Conservation (phyloP, 345 rosid genomes). For the Lumnitzera racemosa region DNA sequence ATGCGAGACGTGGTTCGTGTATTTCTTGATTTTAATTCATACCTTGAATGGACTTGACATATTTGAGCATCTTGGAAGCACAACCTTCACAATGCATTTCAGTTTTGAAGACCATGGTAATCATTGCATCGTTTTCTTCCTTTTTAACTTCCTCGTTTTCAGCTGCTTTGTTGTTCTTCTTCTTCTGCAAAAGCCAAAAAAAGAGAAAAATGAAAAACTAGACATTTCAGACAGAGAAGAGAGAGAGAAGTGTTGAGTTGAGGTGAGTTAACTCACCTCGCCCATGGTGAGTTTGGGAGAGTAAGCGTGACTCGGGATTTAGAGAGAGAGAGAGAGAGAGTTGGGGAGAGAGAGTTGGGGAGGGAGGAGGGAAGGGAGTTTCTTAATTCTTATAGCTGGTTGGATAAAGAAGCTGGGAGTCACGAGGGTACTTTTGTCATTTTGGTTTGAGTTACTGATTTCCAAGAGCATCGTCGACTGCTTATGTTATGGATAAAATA, state of each 20-base stretch:
- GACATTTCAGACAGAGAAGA: background rate
- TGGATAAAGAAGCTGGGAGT: no score
- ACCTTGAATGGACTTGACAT: conserved; percentile 48
- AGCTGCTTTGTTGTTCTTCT: conserved; percentile 16
- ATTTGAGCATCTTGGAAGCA: conserved; percentile 37
- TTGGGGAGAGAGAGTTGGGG: no score
- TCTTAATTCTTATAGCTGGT: no score
- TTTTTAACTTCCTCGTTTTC: conserved; percentile 14
- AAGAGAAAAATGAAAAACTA: background rate
- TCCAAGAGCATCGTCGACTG: no score
- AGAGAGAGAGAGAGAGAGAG: no score
- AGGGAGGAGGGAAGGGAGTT: no score
- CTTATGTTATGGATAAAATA: no score
- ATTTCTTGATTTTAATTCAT: background rate
- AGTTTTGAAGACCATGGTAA: conserved; percentile 48
- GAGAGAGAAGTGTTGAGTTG: background rate
- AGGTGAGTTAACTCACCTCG: conserved; percentile 19
- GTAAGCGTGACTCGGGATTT: no score
- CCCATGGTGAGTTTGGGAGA: conserved; percentile 12
- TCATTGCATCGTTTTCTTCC: conserved; percentile 19
- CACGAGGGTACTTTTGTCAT: no score
- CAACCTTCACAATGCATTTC: conserved; percentile 92
- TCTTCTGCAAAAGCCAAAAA: conserved; percentile 6
- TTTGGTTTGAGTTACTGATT: no score
- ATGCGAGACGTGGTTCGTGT: no score